A percentile compares a stretch with the other conserved stretches of the same genome.
Conservation (phyloP, 1,284 basidiomycete species). For the Leccinum pallidistipes region DNA sequence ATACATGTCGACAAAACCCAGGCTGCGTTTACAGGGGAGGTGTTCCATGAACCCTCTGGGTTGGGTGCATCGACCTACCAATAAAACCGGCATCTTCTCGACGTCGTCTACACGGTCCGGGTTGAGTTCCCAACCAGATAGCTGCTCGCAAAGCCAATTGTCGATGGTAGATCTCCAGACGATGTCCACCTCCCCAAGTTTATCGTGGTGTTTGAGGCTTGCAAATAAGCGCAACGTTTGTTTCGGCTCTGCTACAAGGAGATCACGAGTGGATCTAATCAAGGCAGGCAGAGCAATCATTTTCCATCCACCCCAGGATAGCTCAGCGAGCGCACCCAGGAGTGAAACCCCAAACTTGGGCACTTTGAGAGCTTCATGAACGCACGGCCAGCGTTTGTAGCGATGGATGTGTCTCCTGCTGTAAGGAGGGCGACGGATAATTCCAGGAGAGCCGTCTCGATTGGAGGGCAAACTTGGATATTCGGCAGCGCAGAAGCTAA, state of each 20-base stretch:
- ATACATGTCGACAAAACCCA: conserved; percentile 55
- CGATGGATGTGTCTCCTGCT: conserved; percentile 64
- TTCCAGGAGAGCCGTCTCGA: conserved; percentile 48
- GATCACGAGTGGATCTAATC: conserved; percentile 47
- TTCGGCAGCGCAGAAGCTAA: conserved; percentile 45
- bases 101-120: conserved; percentile 40
- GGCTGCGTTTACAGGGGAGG: conserved; percentile 43
- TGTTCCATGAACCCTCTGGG: conserved; percentile 35
- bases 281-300: conserved; percentile 58
- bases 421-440: conserved; percentile 51
- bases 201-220: conserved; percentile 44
- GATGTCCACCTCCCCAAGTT: conserved; percentile 54
- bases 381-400: conserved; percentile 59
- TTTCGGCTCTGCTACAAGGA: conserved; percentile 44
- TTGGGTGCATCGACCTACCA: conserved; percentile 47
- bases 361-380: conserved; percentile 48
- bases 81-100: conserved; percentile 42
- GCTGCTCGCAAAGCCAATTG: conserved; percentile 39
- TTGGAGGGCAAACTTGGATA: conserved; percentile 38
- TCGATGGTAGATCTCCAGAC: conserved; percentile 57
- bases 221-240: conserved; percentile 52
- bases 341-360: conserved; percentile 52
- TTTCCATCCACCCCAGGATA: conserved; percentile 75
- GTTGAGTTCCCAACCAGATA: conserved; percentile 32
- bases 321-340: conserved; percentile 57